These are phyloP conservation scores for Solanum paucissectum DNA, from an alignment of 257 asterid species.

Conservation along the genomic window DNA sequence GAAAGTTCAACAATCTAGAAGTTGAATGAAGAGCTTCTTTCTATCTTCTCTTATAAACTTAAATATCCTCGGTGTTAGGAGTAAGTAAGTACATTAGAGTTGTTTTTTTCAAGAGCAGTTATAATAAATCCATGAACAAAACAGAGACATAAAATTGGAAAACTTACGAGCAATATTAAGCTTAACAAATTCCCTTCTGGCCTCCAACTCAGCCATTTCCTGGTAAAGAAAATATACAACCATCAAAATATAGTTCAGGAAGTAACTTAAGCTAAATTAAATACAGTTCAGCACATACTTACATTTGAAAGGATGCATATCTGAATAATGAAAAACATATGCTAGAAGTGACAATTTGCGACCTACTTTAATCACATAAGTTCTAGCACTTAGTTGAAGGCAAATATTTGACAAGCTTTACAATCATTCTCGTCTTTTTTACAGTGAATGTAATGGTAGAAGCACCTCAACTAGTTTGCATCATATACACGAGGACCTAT, in stretches of 20 bases:
- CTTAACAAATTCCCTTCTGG: conserved; percentile 75
- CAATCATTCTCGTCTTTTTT: not conserved
- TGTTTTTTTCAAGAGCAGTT: not conserved
- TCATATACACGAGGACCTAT: not conserved
- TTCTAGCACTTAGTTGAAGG: not conserved
- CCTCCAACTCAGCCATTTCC: conserved; percentile 92
- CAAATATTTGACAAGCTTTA: not conserved
- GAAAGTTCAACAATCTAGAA: not conserved
- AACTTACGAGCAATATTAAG: conserved; percentile 82
- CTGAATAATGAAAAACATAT: not conserved
- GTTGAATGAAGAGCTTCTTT: not conserved
- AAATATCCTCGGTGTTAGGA: not conserved
- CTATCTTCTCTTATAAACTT: not conserved
- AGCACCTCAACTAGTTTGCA: not conserved
- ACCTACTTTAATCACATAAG: not conserved
- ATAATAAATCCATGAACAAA: not conserved
- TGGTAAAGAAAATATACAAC: conserved; percentile 19
- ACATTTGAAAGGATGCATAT: not conserved
- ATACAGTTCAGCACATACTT: not conserved
- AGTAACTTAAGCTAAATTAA: not conserved
- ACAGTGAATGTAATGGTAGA: not conserved
- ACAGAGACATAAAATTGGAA: not conserved
- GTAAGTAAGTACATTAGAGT: not conserved
- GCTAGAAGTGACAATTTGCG: not conserved
- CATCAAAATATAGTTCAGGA: not conserved